phyloP scores from a whole-genome alignment of 2,329 filamentous ascomycete genomes.

The Cladosporium sp. region DNA sequence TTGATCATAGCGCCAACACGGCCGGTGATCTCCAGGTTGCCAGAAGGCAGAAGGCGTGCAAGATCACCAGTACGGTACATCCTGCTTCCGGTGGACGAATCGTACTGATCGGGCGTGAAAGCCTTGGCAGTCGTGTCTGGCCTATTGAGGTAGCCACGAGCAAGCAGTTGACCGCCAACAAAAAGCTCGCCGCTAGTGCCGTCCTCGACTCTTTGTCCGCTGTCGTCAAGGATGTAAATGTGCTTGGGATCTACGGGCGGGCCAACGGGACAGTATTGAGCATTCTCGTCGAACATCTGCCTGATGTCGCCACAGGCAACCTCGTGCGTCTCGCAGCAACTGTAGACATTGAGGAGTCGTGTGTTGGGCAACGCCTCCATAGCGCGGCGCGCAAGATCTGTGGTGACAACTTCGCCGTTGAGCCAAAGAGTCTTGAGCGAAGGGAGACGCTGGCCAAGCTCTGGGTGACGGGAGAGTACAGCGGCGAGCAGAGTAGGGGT shows the following conservation, averaged over 20 bases:
- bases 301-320: slow-evolving; percentile 71
- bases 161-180: slow-evolving; percentile 67
- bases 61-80: slow-evolving; percentile 74
- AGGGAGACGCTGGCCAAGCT: slow-evolving; percentile 59
- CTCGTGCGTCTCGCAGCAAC: slow-evolving; percentile 76
- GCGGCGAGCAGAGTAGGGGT: slow-evolving; percentile 74
- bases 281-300: slow-evolving; percentile 57
- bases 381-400: slow-evolving; percentile 66
- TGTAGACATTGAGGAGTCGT: slow-evolving; percentile 73
- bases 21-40: slow-evolving; percentile 69
- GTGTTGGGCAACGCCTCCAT: slow-evolving; percentile 63
- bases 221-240: slow-evolving; percentile 68
- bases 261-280: slow-evolving; percentile 68
- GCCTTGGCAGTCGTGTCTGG: slow-evolving; percentile 70
- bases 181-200: slow-evolving; percentile 69
- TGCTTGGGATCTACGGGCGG: slow-evolving; percentile 62
- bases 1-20: slow-evolving; percentile 78
- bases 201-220: slow-evolving; percentile 56
- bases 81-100: slow-evolving; percentile 48
- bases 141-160: slow-evolving; percentile 73
- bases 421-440: slow-evolving; percentile 69
- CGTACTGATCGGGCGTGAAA: slow-evolving; percentile 64
- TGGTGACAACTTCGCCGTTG: slow-evolving; percentile 77
- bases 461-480: slow-evolving; percentile 61
- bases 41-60: slow-evolving; percentile 61